phyloP scores from a whole-genome alignment of 2,329 filamentous ascomycete species.

The Truncatella angustata region DNA sequence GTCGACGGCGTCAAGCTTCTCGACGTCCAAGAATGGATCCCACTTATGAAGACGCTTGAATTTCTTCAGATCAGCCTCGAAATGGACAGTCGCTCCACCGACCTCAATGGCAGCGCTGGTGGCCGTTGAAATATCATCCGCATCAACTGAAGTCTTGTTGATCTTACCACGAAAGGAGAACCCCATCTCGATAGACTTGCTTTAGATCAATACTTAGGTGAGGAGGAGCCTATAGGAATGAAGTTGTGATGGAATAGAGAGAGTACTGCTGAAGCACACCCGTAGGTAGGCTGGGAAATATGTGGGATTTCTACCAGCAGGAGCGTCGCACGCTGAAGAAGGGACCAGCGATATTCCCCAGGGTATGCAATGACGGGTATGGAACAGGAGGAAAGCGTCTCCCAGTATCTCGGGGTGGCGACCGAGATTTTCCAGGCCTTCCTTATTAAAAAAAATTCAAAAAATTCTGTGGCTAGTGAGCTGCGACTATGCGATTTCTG shows the following conservation, averaged over 20 bases:
- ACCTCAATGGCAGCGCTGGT: conserved; percentile 1
- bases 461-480: not conserved
- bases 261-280: not conserved
- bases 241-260: not conserved
- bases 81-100: not conserved
- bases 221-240: not conserved
- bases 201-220: not conserved
- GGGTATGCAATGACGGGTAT: not conserved
- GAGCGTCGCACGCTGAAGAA: not conserved
- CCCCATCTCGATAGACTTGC: not conserved
- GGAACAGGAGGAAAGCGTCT: not conserved
- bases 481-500: not conserved
- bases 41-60: conserved; percentile 61
- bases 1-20: conserved; percentile 60
- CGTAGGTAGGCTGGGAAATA: not conserved
- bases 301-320: not conserved
- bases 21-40: conserved; percentile 64
- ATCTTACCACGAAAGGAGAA: conserved; percentile 2
- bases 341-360: not conserved
- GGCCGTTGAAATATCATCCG: not conserved
- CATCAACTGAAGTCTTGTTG: not conserved
- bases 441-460: not conserved
- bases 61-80: conserved; percentile 39
- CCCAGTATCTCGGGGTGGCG: not conserved
- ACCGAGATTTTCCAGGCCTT: not conserved